These are phyloP conservation scores for Geotrichum macrosporum DNA, from an alignment of 1,139 yeast genomes.

Conservation along the genomic window DNA sequence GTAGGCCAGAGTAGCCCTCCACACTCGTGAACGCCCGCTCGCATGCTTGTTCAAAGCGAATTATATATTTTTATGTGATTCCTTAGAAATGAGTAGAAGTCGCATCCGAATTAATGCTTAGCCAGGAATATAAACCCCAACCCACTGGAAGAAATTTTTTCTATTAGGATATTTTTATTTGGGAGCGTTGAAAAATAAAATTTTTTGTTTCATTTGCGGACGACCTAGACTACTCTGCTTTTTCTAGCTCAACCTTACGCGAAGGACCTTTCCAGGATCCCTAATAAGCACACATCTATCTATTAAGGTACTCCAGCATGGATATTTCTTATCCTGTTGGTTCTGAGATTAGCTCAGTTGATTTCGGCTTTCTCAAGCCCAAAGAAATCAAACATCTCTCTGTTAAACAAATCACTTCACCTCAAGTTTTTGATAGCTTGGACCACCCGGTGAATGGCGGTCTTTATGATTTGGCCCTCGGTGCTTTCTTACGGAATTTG, in stretches of 20 bases:
- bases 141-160: constrained; percentile 1
- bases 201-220: not conserved
- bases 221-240: not conserved
- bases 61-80: too few relatives aligned
- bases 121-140: not conserved
- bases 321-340: constrained; percentile 96
- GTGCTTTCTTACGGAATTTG: constrained; percentile 83
- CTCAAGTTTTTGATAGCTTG: constrained; percentile 87
- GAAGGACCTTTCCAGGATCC: constrained; percentile 3
- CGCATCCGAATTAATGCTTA: too few relatives aligned
- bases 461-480: constrained; percentile 86
- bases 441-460: constrained; percentile 97
- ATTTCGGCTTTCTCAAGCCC: constrained; percentile 79
- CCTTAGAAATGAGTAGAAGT: too few relatives aligned
- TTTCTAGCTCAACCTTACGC: not conserved
- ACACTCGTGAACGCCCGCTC: too few relatives aligned
- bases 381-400: constrained; percentile 81
- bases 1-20: too few relatives aligned
- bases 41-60: too few relatives aligned
- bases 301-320: constrained; percentile 44
- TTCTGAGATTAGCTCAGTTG: constrained; percentile 86
- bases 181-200: constrained; percentile 2
- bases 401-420: constrained; percentile 92
- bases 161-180: constrained; percentile 1
- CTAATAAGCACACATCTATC: not conserved